These are phyloP conservation scores for Rhodamnia argentea DNA, from an alignment of 345 rosid genomes.

Conservation along the genomic window DNA sequence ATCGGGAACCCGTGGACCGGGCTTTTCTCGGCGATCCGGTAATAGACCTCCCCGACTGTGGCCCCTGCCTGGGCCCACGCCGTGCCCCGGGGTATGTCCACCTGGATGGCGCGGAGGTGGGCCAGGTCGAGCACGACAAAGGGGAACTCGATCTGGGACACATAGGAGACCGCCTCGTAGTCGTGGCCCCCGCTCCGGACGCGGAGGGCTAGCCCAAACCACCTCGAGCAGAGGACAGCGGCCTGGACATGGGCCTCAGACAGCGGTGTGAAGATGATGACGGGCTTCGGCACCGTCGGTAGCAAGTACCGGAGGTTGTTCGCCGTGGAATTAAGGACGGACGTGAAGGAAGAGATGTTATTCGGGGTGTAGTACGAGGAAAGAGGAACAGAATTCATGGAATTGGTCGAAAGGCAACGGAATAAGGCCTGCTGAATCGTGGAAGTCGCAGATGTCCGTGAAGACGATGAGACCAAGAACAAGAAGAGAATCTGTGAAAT, in stretches of 20 bases:
- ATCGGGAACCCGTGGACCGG: slow-evolving; percentile 52
- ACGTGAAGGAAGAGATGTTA: slow-evolving; percentile 17
- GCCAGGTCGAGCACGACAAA: slow-evolving; percentile 45
- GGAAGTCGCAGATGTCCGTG: background rate
- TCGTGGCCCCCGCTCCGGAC: slow-evolving; percentile 72
- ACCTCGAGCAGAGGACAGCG: slow-evolving; percentile 39
- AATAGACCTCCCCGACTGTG: slow-evolving; percentile 51
- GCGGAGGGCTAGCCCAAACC: slow-evolving; percentile 28
- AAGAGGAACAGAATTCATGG: slow-evolving; percentile 6
- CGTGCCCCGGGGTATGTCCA: slow-evolving; percentile 20
- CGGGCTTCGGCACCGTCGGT: slow-evolving; percentile 44
- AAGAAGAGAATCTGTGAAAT: background rate
- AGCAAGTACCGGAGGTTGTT: slow-evolving; percentile 40
- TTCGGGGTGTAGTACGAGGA: slow-evolving; percentile 21
- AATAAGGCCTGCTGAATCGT: slow-evolving; percentile 24
- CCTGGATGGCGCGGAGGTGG: slow-evolving; percentile 27
- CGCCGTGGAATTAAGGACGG: slow-evolving; percentile 34
- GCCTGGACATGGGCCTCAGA: slow-evolving; percentile 53
- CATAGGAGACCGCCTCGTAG: slow-evolving; percentile 53
- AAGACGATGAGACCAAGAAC: slow-evolving; percentile 2
- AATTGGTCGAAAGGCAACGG: slow-evolving; percentile 25
- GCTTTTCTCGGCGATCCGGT: slow-evolving; percentile 52
- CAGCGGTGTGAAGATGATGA: slow-evolving; percentile 40
- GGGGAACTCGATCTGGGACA: slow-evolving; percentile 35
- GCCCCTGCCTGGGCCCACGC: slow-evolving; percentile 83